Conservation (phyloP, 169 alveolate genomes). For the Eimeria mitis region DNA sequence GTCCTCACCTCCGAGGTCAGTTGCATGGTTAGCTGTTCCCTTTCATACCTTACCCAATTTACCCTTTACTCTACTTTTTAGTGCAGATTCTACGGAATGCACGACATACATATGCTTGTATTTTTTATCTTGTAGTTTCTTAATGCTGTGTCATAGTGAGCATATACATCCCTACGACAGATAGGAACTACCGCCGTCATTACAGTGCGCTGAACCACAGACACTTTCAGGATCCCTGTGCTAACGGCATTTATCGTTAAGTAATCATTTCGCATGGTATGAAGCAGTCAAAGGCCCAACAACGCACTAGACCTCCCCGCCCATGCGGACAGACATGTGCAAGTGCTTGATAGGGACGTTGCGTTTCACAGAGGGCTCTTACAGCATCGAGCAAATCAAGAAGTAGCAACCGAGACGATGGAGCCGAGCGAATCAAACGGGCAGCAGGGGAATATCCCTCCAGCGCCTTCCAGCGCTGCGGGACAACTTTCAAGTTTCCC, state of each 20-base stretch:
- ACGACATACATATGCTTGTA: background rate
- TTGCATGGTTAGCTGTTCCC: too few relatives aligned
- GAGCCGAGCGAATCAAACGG: background rate
- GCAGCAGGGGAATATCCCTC: slow-evolving; percentile 31
- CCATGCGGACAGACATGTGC: background rate
- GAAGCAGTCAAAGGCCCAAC: background rate
- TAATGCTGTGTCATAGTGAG: background rate
- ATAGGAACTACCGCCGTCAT: background rate
- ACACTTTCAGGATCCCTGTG: background rate
- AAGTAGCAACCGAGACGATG: background rate
- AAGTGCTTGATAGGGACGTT: background rate
- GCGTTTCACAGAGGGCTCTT: background rate
- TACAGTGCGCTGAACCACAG: too few relatives aligned
- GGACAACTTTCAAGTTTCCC: slow-evolving; percentile 52
- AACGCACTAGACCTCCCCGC: background rate
- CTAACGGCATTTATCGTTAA: background rate
- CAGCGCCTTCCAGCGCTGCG: slow-evolving; percentile 29
- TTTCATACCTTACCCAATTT: too few relatives aligned
- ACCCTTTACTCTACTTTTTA: too few relatives aligned
- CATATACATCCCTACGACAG: too few relatives aligned
- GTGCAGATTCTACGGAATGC: too few relatives aligned
- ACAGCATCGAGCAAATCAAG: background rate
- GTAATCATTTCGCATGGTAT: background rate
- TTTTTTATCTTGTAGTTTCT: background rate
- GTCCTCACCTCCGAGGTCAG: too few relatives aligned